Conservation (phyloP, 805 yeast species). For the Pichia phayaonensis region DNA sequence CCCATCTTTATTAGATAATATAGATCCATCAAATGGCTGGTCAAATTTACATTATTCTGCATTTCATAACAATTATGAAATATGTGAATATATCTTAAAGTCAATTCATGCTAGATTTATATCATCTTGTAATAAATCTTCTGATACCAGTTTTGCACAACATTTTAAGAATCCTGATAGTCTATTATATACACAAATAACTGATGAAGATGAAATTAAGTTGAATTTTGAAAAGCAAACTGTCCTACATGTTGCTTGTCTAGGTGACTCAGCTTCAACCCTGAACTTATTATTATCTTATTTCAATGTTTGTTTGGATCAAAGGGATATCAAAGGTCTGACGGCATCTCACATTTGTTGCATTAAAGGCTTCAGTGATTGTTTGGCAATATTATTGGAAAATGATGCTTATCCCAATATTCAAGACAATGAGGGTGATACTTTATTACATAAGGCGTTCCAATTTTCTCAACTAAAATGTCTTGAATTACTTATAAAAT, state of each 20-base stretch:
- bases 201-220: constrained; percentile 28
- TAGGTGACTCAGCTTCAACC: constrained; percentile 49
- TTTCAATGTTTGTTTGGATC: constrained; percentile 42
- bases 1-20: constrained; percentile 62
- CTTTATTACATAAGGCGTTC: constrained; percentile 79
- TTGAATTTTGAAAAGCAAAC: constrained; percentile 51
- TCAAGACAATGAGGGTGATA: constrained; percentile 67
- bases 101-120: constrained; percentile 11
- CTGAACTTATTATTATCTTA: constrained; percentile 66
- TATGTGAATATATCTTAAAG: constrained; percentile 28
- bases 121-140: neutral
- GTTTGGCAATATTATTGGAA: constrained; percentile 56
- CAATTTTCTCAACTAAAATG: constrained; percentile 59
- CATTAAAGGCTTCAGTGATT: constrained; percentile 49
- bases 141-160: neutral
- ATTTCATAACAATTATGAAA: constrained; percentile 58
- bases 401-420: constrained; percentile 72
- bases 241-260: constrained; percentile 63
- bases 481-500: constrained; percentile 41
- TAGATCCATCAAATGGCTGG: constrained; percentile 74
- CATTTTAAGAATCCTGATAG: constrained; percentile 1
- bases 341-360: constrained; percentile 71
- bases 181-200: constrained; percentile 22
- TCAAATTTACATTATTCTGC: constrained; percentile 77
- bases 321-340: constrained; percentile 38